Base-by-base conservation (phyloP, 2,329 filamentous ascomycete genomes). In the Pestalotiopsis sp. region DNA sequence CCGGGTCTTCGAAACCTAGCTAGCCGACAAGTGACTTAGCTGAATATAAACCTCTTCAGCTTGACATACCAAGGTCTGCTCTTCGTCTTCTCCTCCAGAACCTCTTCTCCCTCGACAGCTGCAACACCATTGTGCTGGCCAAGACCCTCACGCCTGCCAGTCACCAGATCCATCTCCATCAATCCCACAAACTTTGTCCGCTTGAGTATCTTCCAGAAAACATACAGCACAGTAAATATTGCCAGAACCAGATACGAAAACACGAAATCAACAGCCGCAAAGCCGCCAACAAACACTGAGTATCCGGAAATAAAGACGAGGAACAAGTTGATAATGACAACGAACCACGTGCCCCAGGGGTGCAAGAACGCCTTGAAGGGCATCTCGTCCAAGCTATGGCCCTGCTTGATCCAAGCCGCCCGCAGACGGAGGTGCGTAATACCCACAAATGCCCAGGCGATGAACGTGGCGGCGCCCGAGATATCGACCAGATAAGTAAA, bases 381-480 rank as follows among this genome's bases (percentile, higher is more conserved):
- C 56, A 76, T 49, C 38, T 75, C 74, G 3, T 75, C 71, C 6
- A 70, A 27, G n/a, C 71, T 70, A 25, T 70, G 74, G 36, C 74
- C 74, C 59, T 78, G 76, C 2, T 71, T 45, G 6, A 65, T 67
- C 77, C 76, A 77, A 12, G 76, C 77, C 23, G 65, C 66, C 3
- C 75, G 74, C 23, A 78, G 70, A 2, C 76, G 73, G 39, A 78
- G 56, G 56, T 78, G 76, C 39, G 76, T 76, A 31, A 77, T 68
- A 7, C 76, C 76, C 31, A 78, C 73, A 58, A 81, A 74, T 2
- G 76, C 75, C 76, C 77, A 78, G 4, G 76, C 74, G 25, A 78
- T 69, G 63, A 76, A 77, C 0, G 76, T 76, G 1, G 76, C 76
- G 2, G 73, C 73, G 9, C 76, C 76, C 4, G 74, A 74, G 52